Evolutionary conservation across 352 stramenopile species (phyloP), one percentile per base, ranked within the genome.

Genomic region (Saprolegnia diclina): DNA sequence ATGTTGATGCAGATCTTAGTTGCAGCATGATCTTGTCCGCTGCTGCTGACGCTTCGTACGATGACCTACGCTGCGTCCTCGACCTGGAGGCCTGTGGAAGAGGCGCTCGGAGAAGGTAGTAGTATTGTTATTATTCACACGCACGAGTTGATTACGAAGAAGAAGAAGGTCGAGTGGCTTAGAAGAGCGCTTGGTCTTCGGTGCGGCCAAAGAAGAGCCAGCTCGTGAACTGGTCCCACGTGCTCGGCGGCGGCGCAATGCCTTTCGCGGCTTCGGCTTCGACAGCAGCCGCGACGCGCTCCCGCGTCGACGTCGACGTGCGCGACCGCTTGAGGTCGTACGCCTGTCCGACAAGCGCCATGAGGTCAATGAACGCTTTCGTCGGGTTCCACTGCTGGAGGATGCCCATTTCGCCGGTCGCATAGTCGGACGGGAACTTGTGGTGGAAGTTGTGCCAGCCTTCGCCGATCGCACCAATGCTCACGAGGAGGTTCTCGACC

Each of bases 391-490:
- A 99, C 74, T 99, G 97, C 68, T 82, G 79, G 18, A 91, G 94
- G 62, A 99, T 83, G 24, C 97, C 97, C 80, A 96, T 99, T 83
- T 99, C 97, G 65, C 88, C 97, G 38, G 96, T 97, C 29, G 96
- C 94, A 79, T 99, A 99, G 81, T 99, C 97, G 69, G 95, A 97
- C 42, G 97, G 97, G 80, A 98, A 99, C 82, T 99, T 99, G 91
- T 99, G 97, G 79, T 99, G 97, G 91, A 97, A 99, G 85, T 99
- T 99, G 83, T 99, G 96, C 87, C 96, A 99, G 74, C 96, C 96
- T 76, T 99, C 96, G 50, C 97, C 97, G 40, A 99, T 90, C 53
- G 96, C 92, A 50, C 91, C 94, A 65, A 98, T 92, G 29, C 87
- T 95, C 40, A 99, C 96, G 69, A 98, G 91, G 13, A 97, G 85